Conservation (phyloP, 257 asterid species). For the Fraxinus anomala region DNA sequence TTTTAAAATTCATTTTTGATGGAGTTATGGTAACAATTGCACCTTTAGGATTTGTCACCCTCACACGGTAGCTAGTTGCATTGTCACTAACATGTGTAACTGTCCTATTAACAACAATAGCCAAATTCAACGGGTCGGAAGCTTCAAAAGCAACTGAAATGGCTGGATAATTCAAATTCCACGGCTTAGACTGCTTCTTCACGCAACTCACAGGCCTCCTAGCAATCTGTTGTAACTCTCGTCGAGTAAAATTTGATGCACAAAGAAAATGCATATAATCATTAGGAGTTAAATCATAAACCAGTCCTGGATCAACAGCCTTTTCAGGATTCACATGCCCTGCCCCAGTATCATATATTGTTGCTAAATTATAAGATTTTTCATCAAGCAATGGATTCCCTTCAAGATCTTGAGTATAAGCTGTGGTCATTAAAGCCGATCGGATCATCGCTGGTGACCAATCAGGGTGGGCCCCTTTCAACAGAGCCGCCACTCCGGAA, state of each 20-base stretch:
- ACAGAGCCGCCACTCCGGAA: conserved; percentile 80
- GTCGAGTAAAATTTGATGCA: conserved; percentile 49
- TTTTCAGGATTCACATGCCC: conserved; percentile 79
- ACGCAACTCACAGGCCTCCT: conserved; percentile 40
- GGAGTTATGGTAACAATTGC: conserved; percentile 52
- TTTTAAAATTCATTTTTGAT: conserved; percentile 38
- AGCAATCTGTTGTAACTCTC: conserved; percentile 46
- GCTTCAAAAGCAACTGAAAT: conserved; percentile 52
- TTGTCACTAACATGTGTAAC: conserved; percentile 57
- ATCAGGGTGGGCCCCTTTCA: conserved; percentile 83
- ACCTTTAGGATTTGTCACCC: conserved; percentile 48
- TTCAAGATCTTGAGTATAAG: conserved; percentile 45
- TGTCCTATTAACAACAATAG: conserved; percentile 43
- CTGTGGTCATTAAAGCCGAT: conserved; percentile 88
- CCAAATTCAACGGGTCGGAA: neutral
- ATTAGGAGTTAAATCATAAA: conserved; percentile 47
- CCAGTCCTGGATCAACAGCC: conserved; percentile 80
- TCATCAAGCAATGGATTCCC: conserved; percentile 69
- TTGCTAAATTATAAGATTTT: conserved; percentile 46
- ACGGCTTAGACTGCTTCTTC: conserved; percentile 41
- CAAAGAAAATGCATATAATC: conserved; percentile 75
- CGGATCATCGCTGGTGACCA: conserved; percentile 97
- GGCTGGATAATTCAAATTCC: conserved; percentile 83
- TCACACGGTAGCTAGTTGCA: conserved; percentile 35
- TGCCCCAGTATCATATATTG: conserved; percentile 67